Base-by-base conservation (phyloP, 441 rosid species). In the Breynia disticha region DNA sequence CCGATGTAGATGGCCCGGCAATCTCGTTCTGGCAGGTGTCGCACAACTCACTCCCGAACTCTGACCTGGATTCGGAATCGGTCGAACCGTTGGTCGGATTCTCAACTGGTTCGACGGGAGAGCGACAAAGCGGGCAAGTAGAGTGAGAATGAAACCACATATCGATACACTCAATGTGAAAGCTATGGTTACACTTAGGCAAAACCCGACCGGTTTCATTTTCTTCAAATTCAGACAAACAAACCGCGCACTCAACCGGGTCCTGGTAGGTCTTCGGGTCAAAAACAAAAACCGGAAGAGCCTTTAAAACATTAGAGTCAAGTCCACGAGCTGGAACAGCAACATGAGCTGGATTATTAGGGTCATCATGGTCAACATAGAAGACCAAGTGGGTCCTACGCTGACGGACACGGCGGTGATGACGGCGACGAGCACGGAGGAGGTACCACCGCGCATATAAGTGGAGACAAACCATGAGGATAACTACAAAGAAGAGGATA, bases 81-180 rank as follows among this genome's bases (percentile, higher is more conserved):
- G 35, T n/a, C n/a, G n/a, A 5, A 28, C 8, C 35, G 8, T 2
- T 5, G 44, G 44, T 15, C 20, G 61, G 50, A 9, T 28, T 53
- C 0, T 64, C 72, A 12, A 42, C 67, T n/a, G 72, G 46, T 50
- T 83, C 90, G 15, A 90, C 95, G 4, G 86, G 71, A 7, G 79
- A 65, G 41, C 98, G 87, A 48, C 98, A 90, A 21, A 90, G 85
- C 20, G 98, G 98, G 58, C 96, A 90, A 0, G 93, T 85, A 41
- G 87, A 76, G 61, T 90, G 96, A 42, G 96, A 79, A 46, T 79
- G 86, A 61, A 90, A 83, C 98, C 98, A 90, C 98, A 87, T 85
- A 63, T 90, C 96, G 3, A 87, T 85, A 19, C 98, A 90, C 0
- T 74, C 93, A 15, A 75, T 65, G 38, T 90, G 98, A 52, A 90